phyloP scores from a whole-genome alignment of 805 yeast genomes.

The Zygoascus flipseniorum region DNA sequence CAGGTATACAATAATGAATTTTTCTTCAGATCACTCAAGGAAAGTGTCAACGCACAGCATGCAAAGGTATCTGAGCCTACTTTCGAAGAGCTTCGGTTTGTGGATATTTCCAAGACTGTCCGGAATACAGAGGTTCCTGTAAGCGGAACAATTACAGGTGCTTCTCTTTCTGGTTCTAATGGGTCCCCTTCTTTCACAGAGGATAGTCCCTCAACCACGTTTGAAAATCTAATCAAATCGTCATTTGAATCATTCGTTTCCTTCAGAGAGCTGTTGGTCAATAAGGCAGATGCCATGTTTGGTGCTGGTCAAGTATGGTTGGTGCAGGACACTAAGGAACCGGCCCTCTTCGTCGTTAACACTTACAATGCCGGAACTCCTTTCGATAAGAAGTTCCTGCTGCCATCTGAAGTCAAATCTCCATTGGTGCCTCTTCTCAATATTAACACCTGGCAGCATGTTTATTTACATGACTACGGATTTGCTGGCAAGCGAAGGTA shows the following conservation, averaged over 20 bases:
- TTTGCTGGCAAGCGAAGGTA: slow-evolving; percentile 62
- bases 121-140: slow-evolving; percentile 14
- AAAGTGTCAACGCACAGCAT: slow-evolving; percentile 19
- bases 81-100: slow-evolving; percentile 16
- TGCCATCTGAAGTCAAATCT: background rate
- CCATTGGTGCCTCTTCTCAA: slow-evolving; percentile 51
- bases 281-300: slow-evolving; percentile 64
- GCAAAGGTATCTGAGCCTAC: slow-evolving; percentile 18
- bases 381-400: slow-evolving; percentile 25
- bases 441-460: slow-evolving; percentile 78
- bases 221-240: slow-evolving; percentile 12
- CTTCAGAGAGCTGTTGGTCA: slow-evolving; percentile 64
- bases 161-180: slow-evolving; percentile 1
- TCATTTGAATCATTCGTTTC: slow-evolving; percentile 76
- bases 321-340: slow-evolving; percentile 32
- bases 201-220: slow-evolving; percentile 4
- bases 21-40: slow-evolving; percentile 38
- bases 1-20: slow-evolving; percentile 89
- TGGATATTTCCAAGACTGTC: slow-evolving; percentile 18
- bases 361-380: slow-evolving; percentile 93
- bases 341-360: slow-evolving; percentile 57
- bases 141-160: slow-evolving; percentile 30
- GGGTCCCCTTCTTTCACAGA: background rate
- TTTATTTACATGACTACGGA: slow-evolving; percentile 81
- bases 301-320: slow-evolving; percentile 97